Evolutionary conservation across 2,329 filamentous ascomycete species (phyloP), one percentile per base, ranked within the genome.

Genomic region (Mycosphaerella sp.): DNA sequence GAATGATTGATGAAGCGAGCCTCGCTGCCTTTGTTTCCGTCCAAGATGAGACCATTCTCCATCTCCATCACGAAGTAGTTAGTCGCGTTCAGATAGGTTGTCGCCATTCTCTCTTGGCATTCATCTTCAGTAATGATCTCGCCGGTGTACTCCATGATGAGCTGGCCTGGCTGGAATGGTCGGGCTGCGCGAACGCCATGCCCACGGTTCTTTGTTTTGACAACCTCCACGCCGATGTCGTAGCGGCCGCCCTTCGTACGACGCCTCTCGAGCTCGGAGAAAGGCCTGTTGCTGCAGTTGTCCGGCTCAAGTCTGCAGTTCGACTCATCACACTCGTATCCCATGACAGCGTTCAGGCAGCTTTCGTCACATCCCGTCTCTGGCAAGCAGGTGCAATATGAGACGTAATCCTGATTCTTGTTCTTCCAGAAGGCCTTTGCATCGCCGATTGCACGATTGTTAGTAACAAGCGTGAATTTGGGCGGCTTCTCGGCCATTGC

Each of bases 21-120:
- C 72, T 97, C 95, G 61, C 89, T 95, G 65, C 93, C 93, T 53
- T 89, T 89, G 29, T 91, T 96, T 34, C 92, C 93, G 74, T 98
- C 93, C 61, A 98, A 95, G 65, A 97, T 95, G 84, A 97, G 93
- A 71, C 95, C 93, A 71, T 96, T 90, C 68, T 97, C 91, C 69
- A 97, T 96, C 53, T 89, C 90, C 93, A 98, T 98, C 47, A 98
- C 78, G 71, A 98, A 98, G 72, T 95, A 97, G 72, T 90, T 95
- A 88, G 93, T 86, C 64, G 95, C 95, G 68, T 95, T 82, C 71
- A 93, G 95, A 75, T 98, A 98, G 55, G 87, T 81, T 59, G 92
- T 86, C 56, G 87, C 89, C 91, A 97, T 96, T 52, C 93, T 85
- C 45, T 87, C 82, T 69, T 97, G 90, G 67, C 91, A 95, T 70